Conservation (phyloP, 179 eudicot species). For the Silene vulgaris region DNA sequence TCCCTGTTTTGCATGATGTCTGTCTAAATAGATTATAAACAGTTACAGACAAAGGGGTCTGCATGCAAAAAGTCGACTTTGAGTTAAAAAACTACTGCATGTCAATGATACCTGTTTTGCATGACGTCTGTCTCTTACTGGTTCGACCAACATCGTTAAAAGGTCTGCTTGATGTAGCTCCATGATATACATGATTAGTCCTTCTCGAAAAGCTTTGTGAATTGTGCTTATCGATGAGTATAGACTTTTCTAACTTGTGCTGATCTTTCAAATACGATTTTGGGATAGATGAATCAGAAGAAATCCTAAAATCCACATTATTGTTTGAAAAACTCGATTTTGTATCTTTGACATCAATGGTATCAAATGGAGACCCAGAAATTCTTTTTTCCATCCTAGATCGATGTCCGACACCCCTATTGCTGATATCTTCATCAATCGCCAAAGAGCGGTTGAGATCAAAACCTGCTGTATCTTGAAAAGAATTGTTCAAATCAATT, state of each 20-base stretch:
- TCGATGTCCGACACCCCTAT: slow-evolving; percentile 18
- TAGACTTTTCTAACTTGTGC: slow-evolving; percentile 18
- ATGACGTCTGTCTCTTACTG: slow-evolving; percentile 14
- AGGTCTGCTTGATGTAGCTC: slow-evolving; percentile 19
- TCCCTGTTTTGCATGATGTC: no score
- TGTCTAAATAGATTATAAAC: background rate
- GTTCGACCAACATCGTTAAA: slow-evolving; percentile 10
- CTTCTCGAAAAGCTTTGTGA: slow-evolving; percentile 17
- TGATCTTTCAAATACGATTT: slow-evolving; percentile 15
- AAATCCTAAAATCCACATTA: slow-evolving; percentile 8
- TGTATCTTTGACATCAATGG: slow-evolving; percentile 48
- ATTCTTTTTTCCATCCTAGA: slow-evolving; percentile 23
- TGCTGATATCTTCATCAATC: slow-evolving; percentile 25
- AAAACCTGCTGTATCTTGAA: slow-evolving; percentile 10
- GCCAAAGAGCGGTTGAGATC: slow-evolving; percentile 41
- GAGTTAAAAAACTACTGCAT: background rate
- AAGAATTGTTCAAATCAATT: slow-evolving; percentile 17
- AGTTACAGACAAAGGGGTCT: background rate
- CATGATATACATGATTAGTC: slow-evolving; percentile 18
- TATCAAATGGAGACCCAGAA: slow-evolving; percentile 16
- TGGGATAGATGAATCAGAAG: slow-evolving; percentile 13
- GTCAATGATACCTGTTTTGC: slow-evolving; percentile 25
- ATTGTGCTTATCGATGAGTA: slow-evolving; percentile 8
- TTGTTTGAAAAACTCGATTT: slow-evolving; percentile 18
- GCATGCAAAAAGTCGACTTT: background rate